Percentiles rank a stretch among this genome's conserved stretches.
Conservation (phyloP, 2,329 filamentous ascomycete species). For the Microsporum canis region DNA sequence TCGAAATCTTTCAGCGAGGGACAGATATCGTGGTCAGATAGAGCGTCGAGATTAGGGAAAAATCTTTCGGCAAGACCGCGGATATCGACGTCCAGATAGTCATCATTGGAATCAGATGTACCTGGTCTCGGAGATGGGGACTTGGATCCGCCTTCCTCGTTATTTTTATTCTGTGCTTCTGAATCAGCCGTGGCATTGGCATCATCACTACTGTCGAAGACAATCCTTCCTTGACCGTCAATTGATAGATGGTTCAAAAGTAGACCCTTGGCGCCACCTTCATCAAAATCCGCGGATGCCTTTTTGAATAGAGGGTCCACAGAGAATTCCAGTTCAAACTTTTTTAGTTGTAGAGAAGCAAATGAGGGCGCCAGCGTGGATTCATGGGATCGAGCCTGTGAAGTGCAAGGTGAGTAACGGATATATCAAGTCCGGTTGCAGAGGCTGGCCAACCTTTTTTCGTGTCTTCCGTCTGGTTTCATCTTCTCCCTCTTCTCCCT, state of each 20-base stretch:
- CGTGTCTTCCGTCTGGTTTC: slow-evolving; percentile 43
- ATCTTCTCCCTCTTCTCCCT: slow-evolving; percentile 20
- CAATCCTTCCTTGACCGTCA: slow-evolving; percentile 79
- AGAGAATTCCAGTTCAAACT: slow-evolving; percentile 91
- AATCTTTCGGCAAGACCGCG: slow-evolving; percentile 63
- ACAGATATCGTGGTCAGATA: slow-evolving; percentile 85
- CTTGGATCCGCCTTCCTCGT: slow-evolving; percentile 28
- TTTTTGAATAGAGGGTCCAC: slow-evolving; percentile 99
- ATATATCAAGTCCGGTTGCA: background rate
- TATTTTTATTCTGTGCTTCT: slow-evolving; percentile 22
- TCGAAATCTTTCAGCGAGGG: slow-evolving; percentile 91
- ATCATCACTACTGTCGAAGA: slow-evolving; percentile 97
- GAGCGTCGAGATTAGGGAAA: slow-evolving; percentile 64
- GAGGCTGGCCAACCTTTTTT: slow-evolving; percentile 51
- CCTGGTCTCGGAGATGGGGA: slow-evolving; percentile 23
- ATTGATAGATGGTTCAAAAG: slow-evolving; percentile 95
- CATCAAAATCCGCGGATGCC: slow-evolving; percentile 93
- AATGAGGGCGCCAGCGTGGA: slow-evolving; percentile 88
- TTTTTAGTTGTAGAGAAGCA: slow-evolving; percentile 80
- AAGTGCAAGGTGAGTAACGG: background rate
- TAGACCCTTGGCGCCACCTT: slow-evolving; percentile 90
- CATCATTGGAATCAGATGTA: slow-evolving; percentile 27
- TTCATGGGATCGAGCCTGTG: slow-evolving; percentile 67
- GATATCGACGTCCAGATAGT: slow-evolving; percentile 69
- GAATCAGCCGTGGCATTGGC: slow-evolving; percentile 37